Base-by-base conservation (phyloP, 257 asterid genomes). In the Verbena officinalis region DNA sequence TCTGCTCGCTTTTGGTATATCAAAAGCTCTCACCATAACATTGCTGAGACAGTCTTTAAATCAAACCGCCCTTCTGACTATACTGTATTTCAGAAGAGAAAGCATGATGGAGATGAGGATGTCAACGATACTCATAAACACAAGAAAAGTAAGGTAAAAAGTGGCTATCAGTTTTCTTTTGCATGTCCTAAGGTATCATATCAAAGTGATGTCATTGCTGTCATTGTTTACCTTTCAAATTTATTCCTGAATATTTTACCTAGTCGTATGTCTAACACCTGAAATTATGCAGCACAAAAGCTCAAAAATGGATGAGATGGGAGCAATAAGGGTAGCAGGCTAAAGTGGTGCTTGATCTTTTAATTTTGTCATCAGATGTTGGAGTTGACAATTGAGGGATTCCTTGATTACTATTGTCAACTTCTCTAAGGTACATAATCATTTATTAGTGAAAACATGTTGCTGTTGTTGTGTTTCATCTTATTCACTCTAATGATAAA, bases 221-320 rank as follows among this genome's bases (percentile, higher is more conserved):
- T 20, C 31, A 67, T 58, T 62, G 23, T 51, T 23, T 51, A 67
- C 21, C 39, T 59, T 48, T 22, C 51, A 19, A 48, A 63, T 7
- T 52, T 19, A 50, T 63, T 61, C 40, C 46, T n/a, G 39, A 17
- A 46, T 23, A 4, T 65, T 39, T 66, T 67, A 54, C 31, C 39
- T n/a, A 65, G 73, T 67, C 30, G 31, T 71, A 67, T 73, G 44
- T 43, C 69, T 81, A 77, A 72, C 67, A 62, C 62, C 57, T 84
- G 51, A 62, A 71, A 77, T 40, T 56, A 58, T 76, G 89, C 96
- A 90, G 99, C 99, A 87, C 78, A 93, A 83, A 86, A 87, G 95
- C 89, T 85, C 95, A 79, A 93, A 84, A 85, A 81, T 93, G 24
- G 96, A 89, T 64, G 97, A 93, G 79, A 78, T 87, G 84, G 90